Percentiles rank a stretch among this genome's conserved stretches.
These are phyloP conservation scores for Teunomyces atbi DNA, from an alignment of 805 yeast genomes.

Conservation along the genomic window DNA sequence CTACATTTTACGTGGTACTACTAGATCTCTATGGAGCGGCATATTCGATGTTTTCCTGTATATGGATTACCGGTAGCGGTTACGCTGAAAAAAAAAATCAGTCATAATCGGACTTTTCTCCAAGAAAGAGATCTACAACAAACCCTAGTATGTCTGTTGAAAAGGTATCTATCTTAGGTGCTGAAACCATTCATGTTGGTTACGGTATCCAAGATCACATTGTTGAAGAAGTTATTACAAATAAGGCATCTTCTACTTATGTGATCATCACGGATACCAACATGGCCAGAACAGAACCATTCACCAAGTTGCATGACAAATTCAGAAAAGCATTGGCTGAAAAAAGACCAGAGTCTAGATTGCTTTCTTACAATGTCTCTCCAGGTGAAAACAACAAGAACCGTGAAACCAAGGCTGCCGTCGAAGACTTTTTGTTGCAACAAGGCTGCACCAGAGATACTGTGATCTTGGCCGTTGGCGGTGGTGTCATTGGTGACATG, in stretches of 20 bases:
- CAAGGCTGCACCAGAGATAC: conserved; percentile 96
- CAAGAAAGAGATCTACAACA: neutral
- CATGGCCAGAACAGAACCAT: conserved; percentile 64
- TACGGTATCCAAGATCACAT: conserved; percentile 74
- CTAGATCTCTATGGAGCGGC: no score
- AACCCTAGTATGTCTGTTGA: conserved; percentile 21
- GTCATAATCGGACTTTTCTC: conserved; percentile 2
- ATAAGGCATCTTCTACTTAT: conserved; percentile 82
- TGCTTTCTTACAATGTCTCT: conserved; percentile 70
- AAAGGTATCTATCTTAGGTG: conserved; percentile 76
- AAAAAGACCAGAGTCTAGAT: conserved; percentile 54
- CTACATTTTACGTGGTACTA: no score
- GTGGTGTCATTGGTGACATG: conserved; percentile 99
- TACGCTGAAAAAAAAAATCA: conserved; percentile 6
- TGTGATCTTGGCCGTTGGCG: conserved; percentile 91
- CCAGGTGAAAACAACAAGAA: conserved; percentile 94
- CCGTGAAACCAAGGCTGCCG: conserved; percentile 84
- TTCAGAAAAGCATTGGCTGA: conserved; percentile 38
- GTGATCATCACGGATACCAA: conserved; percentile 87
- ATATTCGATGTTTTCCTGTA: neutral
- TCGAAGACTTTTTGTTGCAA: conserved; percentile 81
- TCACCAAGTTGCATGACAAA: conserved; percentile 43
- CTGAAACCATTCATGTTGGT: conserved; percentile 87
- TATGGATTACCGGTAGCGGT: neutral
- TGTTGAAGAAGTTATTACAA: conserved; percentile 59